Conservation (phyloP, 257 asterid genomes). For the Lycium barbarum region DNA sequence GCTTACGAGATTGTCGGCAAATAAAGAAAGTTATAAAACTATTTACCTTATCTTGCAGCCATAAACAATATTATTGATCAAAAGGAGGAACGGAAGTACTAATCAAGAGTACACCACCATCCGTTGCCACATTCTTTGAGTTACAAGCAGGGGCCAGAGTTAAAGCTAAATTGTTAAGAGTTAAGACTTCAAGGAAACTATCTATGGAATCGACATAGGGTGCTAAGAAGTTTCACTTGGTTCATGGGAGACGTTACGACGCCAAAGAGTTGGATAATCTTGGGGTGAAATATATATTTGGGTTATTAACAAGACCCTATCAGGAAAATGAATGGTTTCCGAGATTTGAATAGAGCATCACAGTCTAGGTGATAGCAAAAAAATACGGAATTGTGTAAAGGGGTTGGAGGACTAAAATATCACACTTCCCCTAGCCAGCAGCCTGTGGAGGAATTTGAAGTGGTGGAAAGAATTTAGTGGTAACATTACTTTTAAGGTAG, state of each 20-base stretch:
- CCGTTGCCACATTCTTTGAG: not conserved
- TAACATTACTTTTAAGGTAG: not conserved
- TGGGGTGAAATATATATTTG: not conserved
- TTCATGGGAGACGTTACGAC: not conserved
- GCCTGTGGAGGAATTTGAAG: not conserved
- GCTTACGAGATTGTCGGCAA: too few relatives aligned
- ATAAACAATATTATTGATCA: not conserved
- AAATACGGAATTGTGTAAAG: not conserved
- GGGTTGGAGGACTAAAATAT: not conserved
- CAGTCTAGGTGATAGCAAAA: not conserved
- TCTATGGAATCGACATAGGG: not conserved
- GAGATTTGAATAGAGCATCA: not conserved
- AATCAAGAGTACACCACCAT: not conserved
- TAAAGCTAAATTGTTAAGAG: not conserved
- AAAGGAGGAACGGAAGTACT: not conserved
- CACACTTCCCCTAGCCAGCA: not conserved
- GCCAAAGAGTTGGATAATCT: conserved; percentile 1
- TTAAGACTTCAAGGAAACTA: not conserved
- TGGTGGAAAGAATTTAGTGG: not conserved
- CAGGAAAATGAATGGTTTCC: not conserved
- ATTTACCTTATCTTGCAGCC: not conserved
- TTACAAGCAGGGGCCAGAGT: not conserved
- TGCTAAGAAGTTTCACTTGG: not conserved
- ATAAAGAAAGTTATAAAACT: not conserved
- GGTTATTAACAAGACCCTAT: not conserved